Evolutionary conservation across 345 rosid species (phyloP).

Genomic region (Pelargonium nanum): DNA sequence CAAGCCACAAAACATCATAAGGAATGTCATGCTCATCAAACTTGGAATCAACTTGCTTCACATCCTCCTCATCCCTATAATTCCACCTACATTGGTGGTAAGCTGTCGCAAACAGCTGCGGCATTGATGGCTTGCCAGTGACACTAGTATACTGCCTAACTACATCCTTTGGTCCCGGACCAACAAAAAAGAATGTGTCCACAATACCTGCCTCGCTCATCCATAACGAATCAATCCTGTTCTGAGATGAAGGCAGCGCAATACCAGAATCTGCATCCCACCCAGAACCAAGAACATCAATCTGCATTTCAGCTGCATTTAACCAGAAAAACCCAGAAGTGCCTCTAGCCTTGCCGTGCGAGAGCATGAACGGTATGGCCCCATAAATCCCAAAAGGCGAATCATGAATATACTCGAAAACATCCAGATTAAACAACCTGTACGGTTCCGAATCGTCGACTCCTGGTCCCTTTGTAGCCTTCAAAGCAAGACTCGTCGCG

Average conservation of each 20-base stretch:
- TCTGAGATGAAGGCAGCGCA: slow-evolving; percentile 46
- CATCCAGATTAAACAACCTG: slow-evolving; percentile 82
- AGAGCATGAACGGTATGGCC: slow-evolving; percentile 83
- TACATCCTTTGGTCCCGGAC: slow-evolving; percentile 86
- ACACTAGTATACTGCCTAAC: slow-evolving; percentile 78
- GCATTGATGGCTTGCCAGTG: slow-evolving; percentile 87
- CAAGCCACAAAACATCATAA: slow-evolving; percentile 96
- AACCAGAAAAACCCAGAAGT: slow-evolving; percentile 89
- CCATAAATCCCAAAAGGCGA: slow-evolving; percentile 97
- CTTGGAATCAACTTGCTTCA: slow-evolving; percentile 80
- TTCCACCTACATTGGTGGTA: slow-evolving; percentile 99
- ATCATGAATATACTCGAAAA: slow-evolving; percentile 76
- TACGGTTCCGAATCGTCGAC: slow-evolving; percentile 84
- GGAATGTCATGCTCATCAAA: slow-evolving; percentile 97
- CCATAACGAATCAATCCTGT: slow-evolving; percentile 77
- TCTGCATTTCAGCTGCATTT: slow-evolving; percentile 99
- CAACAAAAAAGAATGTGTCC: slow-evolving; percentile 83
- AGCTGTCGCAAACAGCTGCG: slow-evolving; percentile 78
- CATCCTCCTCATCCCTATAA: slow-evolving; percentile 98
- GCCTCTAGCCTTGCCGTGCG: slow-evolving; percentile 66
- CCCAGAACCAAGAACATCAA: slow-evolving; percentile 79
- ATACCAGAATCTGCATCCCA: slow-evolving; percentile 84
- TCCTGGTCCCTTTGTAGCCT: slow-evolving; percentile 85
- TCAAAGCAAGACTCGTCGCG: slow-evolving; percentile 76
- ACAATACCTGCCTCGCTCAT: slow-evolving; percentile 98